These are phyloP conservation scores for Penicillium salamii DNA, from an alignment of 495 filamentous ascomycete genomes.

Conservation along the genomic window DNA sequence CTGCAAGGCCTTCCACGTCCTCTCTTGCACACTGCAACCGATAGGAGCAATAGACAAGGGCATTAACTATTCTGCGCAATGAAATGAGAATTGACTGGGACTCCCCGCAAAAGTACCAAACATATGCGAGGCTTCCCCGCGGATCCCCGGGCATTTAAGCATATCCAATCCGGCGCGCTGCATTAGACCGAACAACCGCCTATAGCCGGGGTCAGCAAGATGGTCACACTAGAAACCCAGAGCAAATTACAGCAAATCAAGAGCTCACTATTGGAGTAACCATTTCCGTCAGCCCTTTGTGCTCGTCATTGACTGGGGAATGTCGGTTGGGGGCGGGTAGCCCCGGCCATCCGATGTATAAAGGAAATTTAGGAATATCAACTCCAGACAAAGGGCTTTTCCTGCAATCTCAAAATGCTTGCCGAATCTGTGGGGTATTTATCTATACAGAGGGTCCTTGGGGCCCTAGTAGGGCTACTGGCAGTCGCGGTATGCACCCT, in stretches of 20 bases:
- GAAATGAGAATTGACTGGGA: neutral
- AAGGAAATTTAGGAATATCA: slow-evolving; percentile 8
- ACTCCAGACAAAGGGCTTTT: neutral
- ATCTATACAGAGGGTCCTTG: slow-evolving; percentile 12
- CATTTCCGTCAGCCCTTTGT: neutral
- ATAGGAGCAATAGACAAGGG: no score
- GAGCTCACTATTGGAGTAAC: neutral
- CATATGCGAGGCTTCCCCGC: slow-evolving; percentile 1
- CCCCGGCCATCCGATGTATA: slow-evolving; percentile 14
- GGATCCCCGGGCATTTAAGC: neutral
- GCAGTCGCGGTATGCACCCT: slow-evolving; percentile 18
- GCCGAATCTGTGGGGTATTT: slow-evolving; percentile 21
- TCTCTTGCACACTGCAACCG: no score
- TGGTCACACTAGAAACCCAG: neutral
- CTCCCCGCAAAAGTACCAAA: slow-evolving; percentile 3
- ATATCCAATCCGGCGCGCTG: neutral
- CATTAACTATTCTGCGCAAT: no score
- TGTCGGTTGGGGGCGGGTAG: slow-evolving; percentile 27
- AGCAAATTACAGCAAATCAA: no score
- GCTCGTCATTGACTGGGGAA: slow-evolving; percentile 17
- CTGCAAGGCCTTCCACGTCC: no score
- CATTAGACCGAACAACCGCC: slow-evolving; percentile 3
- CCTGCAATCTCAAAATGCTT: slow-evolving; percentile 14
- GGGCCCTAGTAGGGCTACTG: slow-evolving; percentile 19
- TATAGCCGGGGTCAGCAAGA: neutral